phyloP scores from a whole-genome alignment of 208 protist genomes.

The Trypanosoma boissoni region DNA sequence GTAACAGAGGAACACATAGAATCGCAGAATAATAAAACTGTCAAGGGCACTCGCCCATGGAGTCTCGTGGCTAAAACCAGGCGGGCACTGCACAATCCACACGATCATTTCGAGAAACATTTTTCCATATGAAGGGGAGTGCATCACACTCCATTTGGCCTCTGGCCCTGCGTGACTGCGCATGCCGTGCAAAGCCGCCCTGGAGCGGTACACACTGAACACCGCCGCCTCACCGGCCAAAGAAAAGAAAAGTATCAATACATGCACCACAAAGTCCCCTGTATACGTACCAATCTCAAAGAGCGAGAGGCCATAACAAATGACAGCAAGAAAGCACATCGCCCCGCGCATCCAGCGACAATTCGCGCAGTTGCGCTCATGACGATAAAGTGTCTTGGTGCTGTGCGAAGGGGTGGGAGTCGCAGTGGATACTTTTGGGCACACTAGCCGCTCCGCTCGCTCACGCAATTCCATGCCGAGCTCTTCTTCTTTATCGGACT shows the following conservation, averaged over 20 bases:
- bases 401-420: conserved; percentile 24
- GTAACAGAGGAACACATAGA: conserved; percentile 65
- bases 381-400: conserved; percentile 29
- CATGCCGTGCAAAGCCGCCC: conserved; percentile 45
- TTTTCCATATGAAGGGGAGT: conserved; percentile 41
- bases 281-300: conserved; percentile 38
- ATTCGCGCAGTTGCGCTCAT: conserved; percentile 36
- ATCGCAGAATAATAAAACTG: conserved; percentile 54
- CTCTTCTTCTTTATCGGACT: neutral
- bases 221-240: conserved; percentile 47
- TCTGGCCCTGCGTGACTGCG: conserved; percentile 32
- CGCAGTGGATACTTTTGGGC: conserved; percentile 37
- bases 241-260: conserved; percentile 45
- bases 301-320: conserved; percentile 46
- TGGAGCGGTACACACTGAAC: conserved; percentile 50
- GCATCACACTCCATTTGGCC: conserved; percentile 36
- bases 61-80: conserved; percentile 25
- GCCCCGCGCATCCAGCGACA: conserved; percentile 51
- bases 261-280: conserved; percentile 37
- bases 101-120: conserved; percentile 60
- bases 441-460: conserved; percentile 37
- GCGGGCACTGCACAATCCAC: conserved; percentile 67
- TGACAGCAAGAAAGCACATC: conserved; percentile 51
- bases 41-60: conserved; percentile 39
- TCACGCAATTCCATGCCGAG: conserved; percentile 49